Evolutionary conservation across 345 rosid species (phyloP).

Genomic region (Hevea brasiliensis): DNA sequence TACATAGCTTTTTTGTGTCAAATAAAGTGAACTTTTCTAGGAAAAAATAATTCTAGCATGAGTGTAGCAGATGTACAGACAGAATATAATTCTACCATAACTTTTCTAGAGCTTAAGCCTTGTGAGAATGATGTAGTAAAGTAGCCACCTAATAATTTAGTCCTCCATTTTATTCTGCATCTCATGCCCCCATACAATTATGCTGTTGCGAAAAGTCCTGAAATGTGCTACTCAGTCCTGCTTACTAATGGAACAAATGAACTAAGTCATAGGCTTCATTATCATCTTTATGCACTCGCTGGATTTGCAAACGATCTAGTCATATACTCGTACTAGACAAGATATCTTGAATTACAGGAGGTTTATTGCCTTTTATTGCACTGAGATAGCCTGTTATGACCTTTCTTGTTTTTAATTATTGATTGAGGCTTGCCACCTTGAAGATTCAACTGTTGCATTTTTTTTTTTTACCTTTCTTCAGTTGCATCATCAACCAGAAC

Average conservation of each 20-base stretch:
- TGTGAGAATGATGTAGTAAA: background rate
- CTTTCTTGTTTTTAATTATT: too few species aligned
- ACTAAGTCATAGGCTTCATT: background rate
- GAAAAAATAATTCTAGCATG: background rate
- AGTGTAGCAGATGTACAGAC: background rate
- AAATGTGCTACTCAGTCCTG: background rate
- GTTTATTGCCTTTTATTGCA: background rate
- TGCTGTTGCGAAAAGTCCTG: background rate
- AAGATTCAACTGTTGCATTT: background rate
- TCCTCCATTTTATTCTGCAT: background rate
- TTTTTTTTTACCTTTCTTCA: constrained; percentile 1
- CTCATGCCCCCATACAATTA: background rate
- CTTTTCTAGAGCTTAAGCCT: too few species aligned
- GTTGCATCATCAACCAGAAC: background rate
- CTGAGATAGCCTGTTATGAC: background rate
- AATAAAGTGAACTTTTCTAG: background rate
- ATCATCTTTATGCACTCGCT: background rate
- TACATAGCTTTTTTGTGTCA: background rate
- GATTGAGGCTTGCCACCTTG: background rate
- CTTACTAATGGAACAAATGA: background rate
- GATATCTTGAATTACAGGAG: background rate
- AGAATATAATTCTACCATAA: too few species aligned
- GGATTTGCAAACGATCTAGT: background rate
- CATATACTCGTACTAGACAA: background rate
- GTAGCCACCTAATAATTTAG: background rate